Base-by-base conservation (phyloP, 1,284 basidiomycete genomes). In the Hemileccinum hortonii region DNA sequence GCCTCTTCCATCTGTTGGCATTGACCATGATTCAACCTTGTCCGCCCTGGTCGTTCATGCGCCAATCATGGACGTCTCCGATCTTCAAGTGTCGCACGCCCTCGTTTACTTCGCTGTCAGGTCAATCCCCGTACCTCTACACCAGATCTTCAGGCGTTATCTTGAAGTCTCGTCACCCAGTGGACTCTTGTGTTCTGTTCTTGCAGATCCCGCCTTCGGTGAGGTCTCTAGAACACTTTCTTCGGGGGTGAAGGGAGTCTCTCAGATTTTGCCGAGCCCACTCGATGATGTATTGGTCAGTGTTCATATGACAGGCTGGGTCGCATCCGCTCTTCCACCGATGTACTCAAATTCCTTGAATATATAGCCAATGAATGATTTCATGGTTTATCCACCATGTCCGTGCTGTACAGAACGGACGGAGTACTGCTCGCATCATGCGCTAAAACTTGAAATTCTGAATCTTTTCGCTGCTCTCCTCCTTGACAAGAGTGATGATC, bases 11-110 rank as follows among this genome's bases (percentile, higher is more conserved):
- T 54, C 73, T 24, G 72, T 78, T 37, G 58, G 66, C 38, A 61
- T 82, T 10, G 74, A 77, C 56, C 75, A 83, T 53, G 76, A 84
- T 55, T 77, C 76, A n/a, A 59, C 65, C 1, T 69, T 77, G 32
- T 76, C 78, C 6, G 67, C 63, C 44, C 53, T 81, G 29, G 53
- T 75, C 14, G 72, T 76, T 55, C 66, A 75, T 39, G 64, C 67
- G 6, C 70, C 75, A 18, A 62, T 71, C 33, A 49, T 74, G 29
- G 41, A 56, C 29, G 48, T 21, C 44, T 46, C 45, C 21, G 48
- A 57, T 52, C 43, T 24, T 24, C 54, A 52, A 29, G 53, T 33
- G 41, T 59, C 59, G 47, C 57, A 52, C 47, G 69, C 74, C 8
- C 63, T 73, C 48, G 60, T 77, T 46, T 64, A 75, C 50, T 78